Evolutionary conservation across 129 eudicot species (phyloP).

Genomic region (Chrysanthemum seticuspe): DNA sequence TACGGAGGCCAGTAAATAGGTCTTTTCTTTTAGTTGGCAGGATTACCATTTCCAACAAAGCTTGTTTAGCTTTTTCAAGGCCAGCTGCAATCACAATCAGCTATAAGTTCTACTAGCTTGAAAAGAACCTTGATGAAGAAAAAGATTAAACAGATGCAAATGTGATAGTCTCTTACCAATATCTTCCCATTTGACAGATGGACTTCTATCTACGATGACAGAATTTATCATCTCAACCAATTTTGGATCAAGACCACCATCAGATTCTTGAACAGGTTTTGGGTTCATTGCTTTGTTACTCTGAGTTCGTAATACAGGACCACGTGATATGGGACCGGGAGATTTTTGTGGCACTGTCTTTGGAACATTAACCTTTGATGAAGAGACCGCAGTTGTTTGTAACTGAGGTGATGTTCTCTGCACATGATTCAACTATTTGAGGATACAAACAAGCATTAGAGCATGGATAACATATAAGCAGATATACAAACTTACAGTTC

Average conservation of each 20-base stretch:
- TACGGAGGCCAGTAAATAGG: slow-evolving; percentile 93
- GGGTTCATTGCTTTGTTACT: slow-evolving; percentile 41
- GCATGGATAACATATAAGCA: background rate
- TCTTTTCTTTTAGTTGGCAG: slow-evolving; percentile 93
- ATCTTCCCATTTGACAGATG: slow-evolving; percentile 99
- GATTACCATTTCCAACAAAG: slow-evolving; percentile 93
- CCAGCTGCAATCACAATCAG: slow-evolving; percentile 63
- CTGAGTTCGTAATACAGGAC: slow-evolving; percentile 38
- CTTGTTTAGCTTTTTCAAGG: slow-evolving; percentile 96
- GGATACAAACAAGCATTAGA: slow-evolving; percentile 1
- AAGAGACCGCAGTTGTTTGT: slow-evolving; percentile 38
- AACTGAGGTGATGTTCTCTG: slow-evolving; percentile 38
- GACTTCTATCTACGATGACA: slow-evolving; percentile 88
- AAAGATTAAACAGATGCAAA: slow-evolving; percentile 4
- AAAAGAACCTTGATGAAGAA: background rate
- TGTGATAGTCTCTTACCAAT: slow-evolving; percentile 61
- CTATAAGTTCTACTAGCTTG: background rate
- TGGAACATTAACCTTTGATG: slow-evolving; percentile 28
- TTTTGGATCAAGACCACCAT: slow-evolving; percentile 61
- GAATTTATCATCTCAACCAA: slow-evolving; percentile 93
- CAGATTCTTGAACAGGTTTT: slow-evolving; percentile 52
- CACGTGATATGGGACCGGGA: slow-evolving; percentile 35
- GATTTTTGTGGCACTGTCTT: slow-evolving; percentile 41
- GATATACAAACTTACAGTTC: slow-evolving; percentile 50
- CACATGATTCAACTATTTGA: slow-evolving; percentile 1